A percentile compares a stretch with the other conserved stretches of the same genome.
Evolutionary conservation across 345 rosid genomes (phyloP).

Genomic region (Corchorus capsularis): DNA sequence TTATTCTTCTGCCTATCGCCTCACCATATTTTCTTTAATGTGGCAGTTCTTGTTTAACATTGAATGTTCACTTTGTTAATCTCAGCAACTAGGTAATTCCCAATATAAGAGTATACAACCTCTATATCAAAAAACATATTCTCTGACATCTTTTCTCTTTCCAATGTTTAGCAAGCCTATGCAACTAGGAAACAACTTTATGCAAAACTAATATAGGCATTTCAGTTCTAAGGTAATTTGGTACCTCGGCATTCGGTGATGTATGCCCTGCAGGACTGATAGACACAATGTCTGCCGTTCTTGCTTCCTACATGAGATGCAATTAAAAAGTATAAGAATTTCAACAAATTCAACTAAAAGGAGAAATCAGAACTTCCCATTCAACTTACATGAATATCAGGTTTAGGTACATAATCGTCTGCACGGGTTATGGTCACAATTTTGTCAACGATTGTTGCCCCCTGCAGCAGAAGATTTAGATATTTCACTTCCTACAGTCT

Average conservation of each 20-base stretch:
- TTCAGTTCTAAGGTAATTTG: not conserved
- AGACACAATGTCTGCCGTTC: constrained; percentile 45
- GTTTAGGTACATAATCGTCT: constrained; percentile 61
- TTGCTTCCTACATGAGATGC: constrained; percentile 58
- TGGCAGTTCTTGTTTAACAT: not conserved
- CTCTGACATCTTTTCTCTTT: not conserved
- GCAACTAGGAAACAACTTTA: not conserved
- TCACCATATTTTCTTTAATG: not conserved
- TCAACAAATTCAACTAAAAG: constrained; percentile 13
- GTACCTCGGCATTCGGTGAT: constrained; percentile 53
- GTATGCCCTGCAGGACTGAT: constrained; percentile 34
- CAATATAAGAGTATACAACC: not conserved
- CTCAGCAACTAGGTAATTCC: constrained; percentile 8
- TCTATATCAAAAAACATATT: not conserved
- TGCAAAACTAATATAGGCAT: not conserved
- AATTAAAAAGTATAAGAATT: constrained; percentile 16
- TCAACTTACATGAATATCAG: constrained; percentile 48
- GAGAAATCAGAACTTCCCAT: constrained; percentile 10
- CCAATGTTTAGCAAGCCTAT: not conserved
- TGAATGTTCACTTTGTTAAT: not conserved
- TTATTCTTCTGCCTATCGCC: too few species aligned
- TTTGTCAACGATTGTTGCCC: constrained; percentile 89
- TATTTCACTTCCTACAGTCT: constrained; percentile 5
- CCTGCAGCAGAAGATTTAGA: constrained; percentile 45
- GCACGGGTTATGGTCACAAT: constrained; percentile 68